Evolutionary conservation across 2,329 filamentous ascomycete species (phyloP).

Genomic region (Paecilomyces variotii): DNA sequence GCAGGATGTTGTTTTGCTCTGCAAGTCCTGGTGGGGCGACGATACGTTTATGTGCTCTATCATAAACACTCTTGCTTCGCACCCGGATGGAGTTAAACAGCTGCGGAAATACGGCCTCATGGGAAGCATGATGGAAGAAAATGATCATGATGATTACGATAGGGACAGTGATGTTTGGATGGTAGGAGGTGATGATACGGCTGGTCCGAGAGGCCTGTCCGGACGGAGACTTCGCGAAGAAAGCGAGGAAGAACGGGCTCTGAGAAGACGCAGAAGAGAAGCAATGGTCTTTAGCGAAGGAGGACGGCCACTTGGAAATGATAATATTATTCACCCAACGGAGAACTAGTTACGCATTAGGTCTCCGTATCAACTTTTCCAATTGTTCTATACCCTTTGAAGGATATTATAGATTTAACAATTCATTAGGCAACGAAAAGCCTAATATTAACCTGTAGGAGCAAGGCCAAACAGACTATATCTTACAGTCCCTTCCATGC

Average conservation of each 20-base stretch:
- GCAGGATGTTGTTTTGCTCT: constrained; percentile 32
- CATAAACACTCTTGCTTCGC: constrained; percentile 28
- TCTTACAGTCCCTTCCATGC: constrained; percentile 58
- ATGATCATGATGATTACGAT: constrained; percentile 46
- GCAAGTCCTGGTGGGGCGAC: constrained; percentile 35
- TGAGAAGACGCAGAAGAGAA: constrained; percentile 70
- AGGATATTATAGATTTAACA: background rate
- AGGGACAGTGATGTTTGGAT: constrained; percentile 44
- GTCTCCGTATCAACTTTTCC: background rate
- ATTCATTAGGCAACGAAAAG: background rate
- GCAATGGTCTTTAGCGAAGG: constrained; percentile 88
- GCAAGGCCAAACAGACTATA: constrained; percentile 5
- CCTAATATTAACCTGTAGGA: too few relatives aligned
- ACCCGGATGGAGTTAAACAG: constrained; percentile 32
- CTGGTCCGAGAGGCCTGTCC: constrained; percentile 31
- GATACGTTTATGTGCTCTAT: constrained; percentile 39
- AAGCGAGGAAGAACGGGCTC: constrained; percentile 52
- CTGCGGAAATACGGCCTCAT: constrained; percentile 36
- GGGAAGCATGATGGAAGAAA: constrained; percentile 40
- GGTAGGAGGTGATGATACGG: constrained; percentile 46
- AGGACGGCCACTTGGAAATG: constrained; percentile 62
- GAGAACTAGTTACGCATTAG: constrained; percentile 13
- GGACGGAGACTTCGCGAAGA: constrained; percentile 24
- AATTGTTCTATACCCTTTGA: background rate
- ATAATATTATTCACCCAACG: constrained; percentile 68